Conservation (phyloP, 2,329 filamentous ascomycete genomes). For the Fusarium drepaniforme region DNA sequence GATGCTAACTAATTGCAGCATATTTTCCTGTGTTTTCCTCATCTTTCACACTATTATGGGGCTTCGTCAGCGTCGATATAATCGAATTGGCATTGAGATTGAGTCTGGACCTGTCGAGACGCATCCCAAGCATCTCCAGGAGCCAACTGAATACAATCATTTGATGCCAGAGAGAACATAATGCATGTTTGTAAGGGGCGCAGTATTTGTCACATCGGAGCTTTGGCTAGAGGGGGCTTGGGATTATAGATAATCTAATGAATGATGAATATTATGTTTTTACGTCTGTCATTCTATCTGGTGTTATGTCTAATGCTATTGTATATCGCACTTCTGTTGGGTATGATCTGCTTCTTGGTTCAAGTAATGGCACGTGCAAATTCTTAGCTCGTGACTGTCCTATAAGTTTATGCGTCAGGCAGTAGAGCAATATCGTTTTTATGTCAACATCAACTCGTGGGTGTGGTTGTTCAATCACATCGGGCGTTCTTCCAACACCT, state of each 20-base stretch:
- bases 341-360: background rate
- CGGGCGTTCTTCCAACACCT: background rate
- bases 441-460: background rate
- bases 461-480: background rate
- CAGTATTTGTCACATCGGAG: background rate
- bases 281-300: background rate
- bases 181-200: background rate
- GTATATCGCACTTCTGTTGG: background rate
- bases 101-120: conserved; percentile 1
- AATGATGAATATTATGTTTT: background rate
- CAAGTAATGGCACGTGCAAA: background rate
- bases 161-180: background rate
- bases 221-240: background rate
- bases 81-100: conserved; percentile 19
- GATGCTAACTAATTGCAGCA: conserved; percentile 43
- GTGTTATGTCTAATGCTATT: background rate
- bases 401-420: background rate
- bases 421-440: background rate
- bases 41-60: conserved; percentile 56
- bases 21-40: conserved; percentile 57
- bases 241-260: background rate
- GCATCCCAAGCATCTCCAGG: conserved; percentile 6
- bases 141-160: conserved; percentile 6
- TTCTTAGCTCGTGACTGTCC: background rate
- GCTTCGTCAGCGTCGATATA: conserved; percentile 55